Base-by-base conservation (phyloP, 768 basidiomycete genomes). In the Nidula microcarpa region DNA sequence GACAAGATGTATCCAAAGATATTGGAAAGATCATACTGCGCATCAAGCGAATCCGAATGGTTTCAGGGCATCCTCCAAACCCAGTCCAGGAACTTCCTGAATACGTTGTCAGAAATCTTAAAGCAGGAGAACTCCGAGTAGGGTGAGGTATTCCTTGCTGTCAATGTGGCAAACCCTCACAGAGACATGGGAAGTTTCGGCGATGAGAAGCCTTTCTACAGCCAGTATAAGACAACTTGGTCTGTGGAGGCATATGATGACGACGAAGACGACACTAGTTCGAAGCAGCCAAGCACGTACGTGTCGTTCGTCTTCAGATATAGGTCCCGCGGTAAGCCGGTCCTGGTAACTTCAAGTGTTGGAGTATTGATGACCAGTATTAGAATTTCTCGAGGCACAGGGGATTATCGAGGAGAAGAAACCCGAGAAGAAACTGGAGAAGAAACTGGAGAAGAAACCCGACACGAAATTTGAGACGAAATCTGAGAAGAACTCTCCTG, bases 281-380 rank as follows among this genome's bases (percentile, higher is more conserved):
- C 61, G 34, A 65, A 61, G n/a, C 67, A 66, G 53, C 71, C 77
- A 5, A 66, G 64, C 37, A 79, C 84, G n/a, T 80, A 77, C 51
- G 82, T 87, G 23, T 80, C 83, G 13, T 89, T 89, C 60, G 70
- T 80, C 2, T 90, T 89, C 62, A 74, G 82, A 39, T 89, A 89
- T 63, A 71, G 84, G 23, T 71, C 81, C 36, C 69, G 65, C 52
- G 81, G 86, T 84, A 55, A 43, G 70, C 62, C 51, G 36, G 23
- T 47, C 45, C 6, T 47, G 33, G 7, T 18, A 34, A 35, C 9
- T 4, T n/a, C 37, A 47, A 51, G 18, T 34, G 16, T 30, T 16
- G 17, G 13, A 43, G 43, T 36, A 36, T 35, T 53, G 30, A 37
- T 41, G 51, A 14, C 4, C n/a, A 18, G 8, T 16, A 50, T 47